phyloP scores from a whole-genome alignment of 1,139 yeast species.

The Debaryomycetaceae sp. region DNA sequence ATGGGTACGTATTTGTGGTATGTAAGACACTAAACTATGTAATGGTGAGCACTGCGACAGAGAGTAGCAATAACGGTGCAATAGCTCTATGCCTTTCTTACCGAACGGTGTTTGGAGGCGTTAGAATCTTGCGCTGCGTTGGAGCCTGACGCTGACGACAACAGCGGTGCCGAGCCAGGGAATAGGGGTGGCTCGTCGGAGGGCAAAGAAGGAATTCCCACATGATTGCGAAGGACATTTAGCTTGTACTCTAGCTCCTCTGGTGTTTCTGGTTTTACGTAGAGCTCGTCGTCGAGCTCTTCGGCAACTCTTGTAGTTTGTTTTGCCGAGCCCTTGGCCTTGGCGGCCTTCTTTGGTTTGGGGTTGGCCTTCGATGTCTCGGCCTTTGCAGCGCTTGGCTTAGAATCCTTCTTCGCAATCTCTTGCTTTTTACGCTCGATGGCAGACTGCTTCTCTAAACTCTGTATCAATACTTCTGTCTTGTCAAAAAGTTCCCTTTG shows the following conservation, averaged over 20 bases:
- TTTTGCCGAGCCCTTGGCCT: conserved; percentile 8
- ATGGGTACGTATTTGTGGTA: no score
- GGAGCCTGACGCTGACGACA: not conserved
- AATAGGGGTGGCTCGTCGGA: conserved; percentile 24
- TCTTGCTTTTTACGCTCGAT: conserved; percentile 49
- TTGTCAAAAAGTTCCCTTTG: conserved; percentile 61
- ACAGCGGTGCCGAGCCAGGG: conserved; percentile 11
- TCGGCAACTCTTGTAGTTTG: conserved; percentile 8
- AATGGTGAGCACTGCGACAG: no score
- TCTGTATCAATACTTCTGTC: conserved; percentile 55
- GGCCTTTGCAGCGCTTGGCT: conserved; percentile 4
- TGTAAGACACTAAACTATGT: no score
- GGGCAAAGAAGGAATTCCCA: conserved; percentile 17
- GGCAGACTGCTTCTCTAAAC: conserved; percentile 70
- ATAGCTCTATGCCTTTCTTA: not conserved
- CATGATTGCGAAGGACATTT: conserved; percentile 20
- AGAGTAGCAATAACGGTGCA: not conserved
- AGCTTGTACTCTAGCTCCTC: conserved; percentile 37
- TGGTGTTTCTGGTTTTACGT: conserved; percentile 28
- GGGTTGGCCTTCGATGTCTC: conserved; percentile 4
- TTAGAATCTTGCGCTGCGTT: not conserved
- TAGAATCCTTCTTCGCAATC: conserved; percentile 11
- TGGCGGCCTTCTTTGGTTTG: conserved; percentile 2
- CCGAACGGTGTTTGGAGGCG: not conserved
- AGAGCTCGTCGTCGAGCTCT: conserved; percentile 23